Percentiles rank a stretch among this genome's conserved stretches.
These are phyloP conservation scores for Penstemon davidsonii DNA, from an alignment of 257 asterid species.

Conservation along the genomic window DNA sequence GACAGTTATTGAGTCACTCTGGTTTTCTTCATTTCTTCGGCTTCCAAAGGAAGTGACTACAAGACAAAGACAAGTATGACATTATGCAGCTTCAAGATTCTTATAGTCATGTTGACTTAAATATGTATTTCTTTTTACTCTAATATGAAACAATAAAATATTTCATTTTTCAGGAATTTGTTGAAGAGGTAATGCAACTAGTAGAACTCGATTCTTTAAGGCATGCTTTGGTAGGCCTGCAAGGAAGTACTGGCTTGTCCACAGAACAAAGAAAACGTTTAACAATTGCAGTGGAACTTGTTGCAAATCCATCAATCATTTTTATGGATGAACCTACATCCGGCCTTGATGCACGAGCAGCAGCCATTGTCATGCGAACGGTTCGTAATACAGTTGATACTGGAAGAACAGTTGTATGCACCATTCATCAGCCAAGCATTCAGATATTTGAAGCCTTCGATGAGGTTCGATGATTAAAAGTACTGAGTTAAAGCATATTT, in stretches of 20 bases:
- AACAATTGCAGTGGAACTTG: constrained; percentile 95
- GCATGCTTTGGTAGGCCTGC: constrained; percentile 86
- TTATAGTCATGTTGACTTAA: not conserved
- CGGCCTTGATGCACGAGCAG: constrained; percentile 96
- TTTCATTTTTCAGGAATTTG: constrained; percentile 63
- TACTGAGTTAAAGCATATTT: not conserved
- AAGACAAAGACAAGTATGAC: constrained; percentile 63
- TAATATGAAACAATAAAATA: constrained; percentile 9
- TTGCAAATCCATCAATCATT: constrained; percentile 90
- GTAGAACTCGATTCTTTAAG: constrained; percentile 78
- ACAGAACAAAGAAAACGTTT: constrained; percentile 93
- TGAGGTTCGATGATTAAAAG: constrained; percentile 53
- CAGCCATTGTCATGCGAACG: constrained; percentile 97
- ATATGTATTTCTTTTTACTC: not conserved
- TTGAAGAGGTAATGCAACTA: constrained; percentile 82
- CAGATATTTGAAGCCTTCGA: constrained; percentile 96
- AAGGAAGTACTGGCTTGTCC: constrained; percentile 81
- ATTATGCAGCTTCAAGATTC: constrained; percentile 15
- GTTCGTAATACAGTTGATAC: constrained; percentile 95
- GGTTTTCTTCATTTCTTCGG: constrained; percentile 75
- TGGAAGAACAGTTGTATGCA: constrained; percentile 95
- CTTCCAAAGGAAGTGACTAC: constrained; percentile 74
- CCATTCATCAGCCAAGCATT: constrained; percentile 95
- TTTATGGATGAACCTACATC: constrained; percentile 99
- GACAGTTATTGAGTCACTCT: constrained; percentile 77